phyloP scores from a whole-genome alignment of 2,329 filamentous ascomycete species.

The Arthroderma sp. region DNA sequence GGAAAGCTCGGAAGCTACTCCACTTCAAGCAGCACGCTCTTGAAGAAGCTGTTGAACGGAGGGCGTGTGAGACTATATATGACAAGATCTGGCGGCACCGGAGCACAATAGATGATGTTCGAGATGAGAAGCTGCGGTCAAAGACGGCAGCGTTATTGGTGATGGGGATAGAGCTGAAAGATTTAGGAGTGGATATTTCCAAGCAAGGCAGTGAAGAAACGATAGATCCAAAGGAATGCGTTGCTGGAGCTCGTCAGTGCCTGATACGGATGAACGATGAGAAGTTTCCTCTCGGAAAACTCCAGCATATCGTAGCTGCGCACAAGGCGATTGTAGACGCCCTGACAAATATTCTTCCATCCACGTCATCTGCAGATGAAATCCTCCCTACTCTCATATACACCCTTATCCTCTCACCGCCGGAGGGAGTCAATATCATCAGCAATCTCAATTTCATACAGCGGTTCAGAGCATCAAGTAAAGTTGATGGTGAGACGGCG shows the following conservation, averaged over 20 bases:
- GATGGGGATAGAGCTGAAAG: constrained; percentile 80
- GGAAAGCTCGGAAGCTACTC: constrained; percentile 62
- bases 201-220: constrained; percentile 45
- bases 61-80: constrained; percentile 75
- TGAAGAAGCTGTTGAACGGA: constrained; percentile 83
- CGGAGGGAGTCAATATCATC: constrained; percentile 74
- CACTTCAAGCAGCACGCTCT: constrained; percentile 65
- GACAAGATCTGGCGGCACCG: constrained; percentile 81
- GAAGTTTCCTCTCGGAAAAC: constrained; percentile 78
- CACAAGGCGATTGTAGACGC: constrained; percentile 95
- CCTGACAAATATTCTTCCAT: constrained; percentile 50
- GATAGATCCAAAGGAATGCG: constrained; percentile 58
- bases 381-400: constrained; percentile 96
- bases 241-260: constrained; percentile 59
- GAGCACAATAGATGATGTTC: constrained; percentile 83
- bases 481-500: constrained; percentile 83
- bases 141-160: constrained; percentile 81
- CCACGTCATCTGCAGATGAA: constrained; percentile 85
- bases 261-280: constrained; percentile 74
- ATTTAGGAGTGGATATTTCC: constrained; percentile 67
- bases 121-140: constrained; percentile 87
- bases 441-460: constrained; percentile 96
- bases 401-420: constrained; percentile 78
- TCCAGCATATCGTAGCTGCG: constrained; percentile 73
- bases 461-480: constrained; percentile 71